Evolutionary conservation across 2,329 filamentous ascomycete species (phyloP), one percentile per base, ranked within the genome.

Genomic region (Xylariaceae sp.): DNA sequence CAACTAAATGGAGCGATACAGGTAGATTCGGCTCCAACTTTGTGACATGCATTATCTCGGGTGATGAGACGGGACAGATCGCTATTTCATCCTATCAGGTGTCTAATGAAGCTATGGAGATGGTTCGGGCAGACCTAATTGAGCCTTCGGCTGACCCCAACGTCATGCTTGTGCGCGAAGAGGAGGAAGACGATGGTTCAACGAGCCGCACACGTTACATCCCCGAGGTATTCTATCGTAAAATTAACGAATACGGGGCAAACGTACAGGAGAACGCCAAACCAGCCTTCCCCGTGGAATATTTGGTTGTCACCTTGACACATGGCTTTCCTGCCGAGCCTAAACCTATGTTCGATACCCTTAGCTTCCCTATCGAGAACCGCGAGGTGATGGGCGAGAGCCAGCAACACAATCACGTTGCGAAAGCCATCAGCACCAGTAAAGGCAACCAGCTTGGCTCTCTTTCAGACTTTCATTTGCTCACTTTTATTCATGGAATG

Each of bases 241-340:
- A 85, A 63, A 91, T 96, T 73, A 99, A 99, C 72, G 93, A 99
- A 71, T 96, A 99, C 69, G 92, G 92, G 27, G 91, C 89, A 60
- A 96, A 93, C 64, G 94, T 97, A 6, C 94, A 97, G 70, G 91
- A 97, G 72, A 97, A 96, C 65, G 94, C 94, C 20, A 97, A 97
- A 70, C 94, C 94, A 0, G 86, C 89, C 39, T 99, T 99, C 71
- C 94, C 94, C 0, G 92, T 97, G 42, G 94, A 99, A 70, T 99
- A 97, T 71, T 82, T 99, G 27, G 86, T 97, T 51, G 91, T 97
- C 57, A 97, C 94, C 7, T 81, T 99, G 59, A 99, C 94, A 1
- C 93, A 99, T 69, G 94, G 94, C 55, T 97, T 99, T 76, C 94
- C 94, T 2, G 90, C 87, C 46, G 80, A 86, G 37, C 83, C 91